Evolutionary conservation across 2,329 filamentous ascomycete genomes (phyloP), one percentile per base, ranked within the genome.

Genomic region (Escovopsis sp.): DNA sequence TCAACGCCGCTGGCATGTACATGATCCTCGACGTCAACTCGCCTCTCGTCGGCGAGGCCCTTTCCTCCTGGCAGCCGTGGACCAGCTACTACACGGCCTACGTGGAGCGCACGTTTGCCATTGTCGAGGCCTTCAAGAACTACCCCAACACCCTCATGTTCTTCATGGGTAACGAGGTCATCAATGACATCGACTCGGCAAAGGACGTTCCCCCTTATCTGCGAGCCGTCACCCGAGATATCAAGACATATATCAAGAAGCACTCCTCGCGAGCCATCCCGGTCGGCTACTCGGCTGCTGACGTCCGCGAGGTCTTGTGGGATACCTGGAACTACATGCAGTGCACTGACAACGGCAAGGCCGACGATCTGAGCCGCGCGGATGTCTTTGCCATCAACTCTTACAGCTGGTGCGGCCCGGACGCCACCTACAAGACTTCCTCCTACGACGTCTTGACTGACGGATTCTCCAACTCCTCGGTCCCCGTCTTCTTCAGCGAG

Each of bases 401-500:
- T 3, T 81, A 79, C 61, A 83, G 80, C 57, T 85, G 82, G 70
- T 84, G 82, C 53, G 74, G 72, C 42, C 53, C 55, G 26, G 64
- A 76, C 11, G 78, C 78, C 42, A 75, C 71, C 39, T 84, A 75
- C 60, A 59, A 72, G 44, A 72, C 68, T 41, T 76, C 77, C 3
- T 72, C 73, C 33, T 86, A 80, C 58, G 64, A 80, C 50, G 63
- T 67, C 15, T 66, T 86, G 33, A 76, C 82, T 39, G 58, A 65
- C 2, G 74, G 78, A 58, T 86, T 89, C 67, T 62, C 68, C 51
- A 69, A 69, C 49, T 74, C 72, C 34, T 74, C 78, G 12, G 72
- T 87, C 33, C 84, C 84, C 30, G 70, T 88, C 53, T 89, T 89
- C 70, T 88, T 85, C 68, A 85, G 80, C 49, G 85, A 91, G 57